Evolutionary conservation across 768 basidiomycete genomes (phyloP), one percentile per base, ranked within the genome.

Genomic region (Leccinum obscurum): DNA sequence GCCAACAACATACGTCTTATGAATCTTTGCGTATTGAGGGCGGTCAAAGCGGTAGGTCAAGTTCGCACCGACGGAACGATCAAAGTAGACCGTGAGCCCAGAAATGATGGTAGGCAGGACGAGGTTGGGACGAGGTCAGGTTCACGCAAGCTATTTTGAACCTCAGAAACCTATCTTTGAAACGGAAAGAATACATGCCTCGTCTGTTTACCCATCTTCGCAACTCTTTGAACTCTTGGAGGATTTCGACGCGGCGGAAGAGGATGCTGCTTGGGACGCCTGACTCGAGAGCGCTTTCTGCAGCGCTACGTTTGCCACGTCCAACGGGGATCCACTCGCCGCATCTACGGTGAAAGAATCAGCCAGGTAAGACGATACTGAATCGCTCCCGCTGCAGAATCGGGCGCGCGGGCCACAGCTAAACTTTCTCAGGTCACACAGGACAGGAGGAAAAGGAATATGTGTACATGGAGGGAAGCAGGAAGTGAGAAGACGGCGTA

Each of bases 11-110:
- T 87, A 92, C 62, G 76, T 74, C 67, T 88, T 86, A 50, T 90
- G 83, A 20, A 92, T 82, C 52, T 89, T 85, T 6, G 89, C 87
- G 63, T 96, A 98, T 72, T 98, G 95, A 6, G 86, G 85, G n/a
- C 96, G 85, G 73, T 99, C 96, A 65, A 95, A 95, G 20, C 94
- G 88, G 70, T 98, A 99, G 4, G 98, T 81, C 28, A 99, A 82
- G 73, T 92, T 95, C 58, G 89, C 85, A 6, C 96, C 91, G 2
- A 93, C 82, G 0, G 93, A 88, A 34, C 92, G 90, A 74, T 99
- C 93, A 70, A 99, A 99, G 77, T 98, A 98, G 49, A 90, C 82
- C 52, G 86, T 84, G 11, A 98, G 80, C 1, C 96, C 96, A 2
- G 90, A 85, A 52, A 93, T 78, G 58, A 97, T 87, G 5, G 94